Base-by-base conservation (phyloP, 208 protist species). In the Eutreptiella sp. region DNA sequence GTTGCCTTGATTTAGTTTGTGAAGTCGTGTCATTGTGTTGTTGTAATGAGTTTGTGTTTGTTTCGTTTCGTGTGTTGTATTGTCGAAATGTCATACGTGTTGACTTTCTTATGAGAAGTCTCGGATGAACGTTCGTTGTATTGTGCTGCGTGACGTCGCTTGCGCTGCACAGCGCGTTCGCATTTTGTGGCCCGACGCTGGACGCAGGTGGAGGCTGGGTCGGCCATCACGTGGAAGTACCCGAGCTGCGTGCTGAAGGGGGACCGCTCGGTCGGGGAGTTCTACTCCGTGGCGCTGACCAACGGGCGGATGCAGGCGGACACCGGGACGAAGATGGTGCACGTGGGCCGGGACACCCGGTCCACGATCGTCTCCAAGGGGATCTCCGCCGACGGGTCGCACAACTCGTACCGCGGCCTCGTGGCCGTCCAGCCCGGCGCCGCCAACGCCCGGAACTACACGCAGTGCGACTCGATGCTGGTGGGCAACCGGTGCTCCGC, bases 181-280 rank as follows among this genome's bases (percentile, higher is more conserved):
- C n/a, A n/a, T n/a, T n/a, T n/a, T n/a, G n/a, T n/a, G n/a, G n/a
- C n/a, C n/a, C n/a, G n/a, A n/a, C n/a, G n/a, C n/a, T n/a, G n/a
- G n/a, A 41, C 50, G 16, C 50, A 57, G 36, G 50, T 57, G 11
- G 50, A 57, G 36, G 50, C 39, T 7, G 50, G 50, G 14, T 57
- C 50, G 11, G 50, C 50, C 14, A 33, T 53, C 31, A 57, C 50
- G 39, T 57, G 50, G 50, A 57, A 57, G 50, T 57, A 57, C 50
- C 50, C 50, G 9, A 41, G 31, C 16, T 57, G 50, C 36, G 36
- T 57, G 9, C 28, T 57, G 11, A 11, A 14, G 26, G 50, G 50
- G 16, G 23, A 57, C 11, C 31, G 24, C 11, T 53, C 31, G 21
- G 14, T 11, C 14, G 50, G 50, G 14, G 50, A 57, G 36, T 57